Evolutionary conservation across 352 stramenopile genomes (phyloP).

Genomic region (Globisporangium barbulae): DNA sequence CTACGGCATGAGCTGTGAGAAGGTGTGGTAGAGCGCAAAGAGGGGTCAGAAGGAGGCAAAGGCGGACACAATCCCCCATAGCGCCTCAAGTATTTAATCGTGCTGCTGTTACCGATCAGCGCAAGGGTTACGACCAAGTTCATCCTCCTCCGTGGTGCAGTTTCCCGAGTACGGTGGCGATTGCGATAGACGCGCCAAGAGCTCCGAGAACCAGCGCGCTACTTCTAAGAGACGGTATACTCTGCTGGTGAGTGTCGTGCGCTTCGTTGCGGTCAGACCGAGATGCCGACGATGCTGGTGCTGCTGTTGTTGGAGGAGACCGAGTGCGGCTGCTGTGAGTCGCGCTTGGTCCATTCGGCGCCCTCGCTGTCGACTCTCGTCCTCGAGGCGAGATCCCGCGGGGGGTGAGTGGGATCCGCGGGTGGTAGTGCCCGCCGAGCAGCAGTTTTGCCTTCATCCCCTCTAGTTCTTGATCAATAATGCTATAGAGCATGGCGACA

Average conservation of each 20-base stretch:
- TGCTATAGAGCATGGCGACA: slow-evolving; percentile 78
- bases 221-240: neutral
- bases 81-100: slow-evolving; percentile 7
- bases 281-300: neutral
- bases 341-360: neutral
- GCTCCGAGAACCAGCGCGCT: slow-evolving; percentile 5
- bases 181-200: slow-evolving; percentile 11
- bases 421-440: slow-evolving; percentile 14
- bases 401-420: slow-evolving; percentile 17
- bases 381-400: neutral
- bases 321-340: neutral
- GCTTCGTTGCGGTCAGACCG: neutral
- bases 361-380: neutral
- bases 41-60: neutral
- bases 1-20: neutral
- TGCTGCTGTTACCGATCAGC: neutral
- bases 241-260: neutral
- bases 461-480: slow-evolving; percentile 84
- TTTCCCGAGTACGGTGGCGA: slow-evolving; percentile 12
- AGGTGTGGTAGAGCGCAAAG: neutral
- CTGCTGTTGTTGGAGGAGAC: neutral
- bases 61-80: neutral
- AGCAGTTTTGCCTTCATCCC: slow-evolving; percentile 36
- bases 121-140: neutral
- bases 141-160: neutral